Conservation (phyloP, 306 rosid species). For the Acacia crassicarpa region DNA sequence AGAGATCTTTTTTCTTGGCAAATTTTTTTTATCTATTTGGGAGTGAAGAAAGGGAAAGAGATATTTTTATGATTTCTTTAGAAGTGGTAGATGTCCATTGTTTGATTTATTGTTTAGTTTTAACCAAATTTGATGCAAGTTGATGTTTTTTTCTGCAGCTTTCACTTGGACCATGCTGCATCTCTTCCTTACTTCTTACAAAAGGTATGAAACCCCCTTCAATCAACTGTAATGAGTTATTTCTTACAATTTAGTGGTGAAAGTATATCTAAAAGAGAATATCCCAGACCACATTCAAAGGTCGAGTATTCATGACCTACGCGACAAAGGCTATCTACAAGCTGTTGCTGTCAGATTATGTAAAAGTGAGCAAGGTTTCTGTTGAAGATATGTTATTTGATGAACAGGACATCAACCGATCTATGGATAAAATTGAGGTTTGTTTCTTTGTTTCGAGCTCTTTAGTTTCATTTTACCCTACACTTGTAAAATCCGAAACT, state of each 20-base stretch:
- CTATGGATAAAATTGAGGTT: slow-evolving; percentile 98
- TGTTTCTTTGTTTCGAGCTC: background rate
- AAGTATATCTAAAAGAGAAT: background rate
- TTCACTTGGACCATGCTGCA: slow-evolving; percentile 94
- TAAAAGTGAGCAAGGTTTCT: slow-evolving; percentile 93
- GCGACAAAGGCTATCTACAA: slow-evolving; percentile 93
- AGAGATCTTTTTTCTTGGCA: background rate
- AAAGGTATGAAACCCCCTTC: slow-evolving; percentile 48
- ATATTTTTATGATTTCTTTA: background rate
- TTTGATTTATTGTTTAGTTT: background rate
- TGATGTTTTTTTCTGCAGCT: slow-evolving; percentile 41
- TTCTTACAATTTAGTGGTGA: background rate
- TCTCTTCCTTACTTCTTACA: slow-evolving; percentile 91
- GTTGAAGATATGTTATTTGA: slow-evolving; percentile 86
- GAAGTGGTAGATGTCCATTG: background rate
- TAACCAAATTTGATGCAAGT: background rate
- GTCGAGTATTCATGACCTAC: slow-evolving; percentile 95
- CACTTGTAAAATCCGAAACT: background rate
- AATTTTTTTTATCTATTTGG: background rate
- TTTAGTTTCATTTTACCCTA: background rate
- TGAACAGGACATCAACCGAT: slow-evolving; percentile 89
- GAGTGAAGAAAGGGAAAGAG: background rate
- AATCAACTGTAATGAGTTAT: background rate
- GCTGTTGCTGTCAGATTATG: slow-evolving; percentile 76
- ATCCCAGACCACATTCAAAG: slow-evolving; percentile 75